Base-by-base conservation (phyloP, 495 filamentous ascomycete genomes). In the Trichoderma gamsii region DNA sequence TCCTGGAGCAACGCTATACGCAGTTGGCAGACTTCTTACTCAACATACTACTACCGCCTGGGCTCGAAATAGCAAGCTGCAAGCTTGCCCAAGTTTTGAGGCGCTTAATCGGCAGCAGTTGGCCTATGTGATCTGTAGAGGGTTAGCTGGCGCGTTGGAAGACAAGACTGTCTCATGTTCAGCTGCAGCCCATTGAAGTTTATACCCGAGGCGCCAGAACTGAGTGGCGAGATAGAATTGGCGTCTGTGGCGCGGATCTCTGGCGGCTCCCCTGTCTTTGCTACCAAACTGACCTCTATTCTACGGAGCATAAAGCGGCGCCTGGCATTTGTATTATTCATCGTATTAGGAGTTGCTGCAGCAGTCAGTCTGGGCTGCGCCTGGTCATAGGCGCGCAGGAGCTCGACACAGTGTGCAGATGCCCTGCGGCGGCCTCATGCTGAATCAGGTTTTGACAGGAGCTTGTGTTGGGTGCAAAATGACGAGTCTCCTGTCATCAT, bases 371-470 rank as follows among this genome's bases (percentile, higher is more conserved):
- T 4, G 51, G 23, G 56, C 27, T 27, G 2, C 23, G 25, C 44
- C 4, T 49, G 44, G 44, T 32, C 56, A 29, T 3, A 49, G 21
- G n/a, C 11, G 56, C 13, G 56, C 27, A 21, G 25, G 25, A 56
- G 4, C 9, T 61, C 6, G 16, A 32, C 27, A 61, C 56, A 61
- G 27, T 32, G 56, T 18, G 11, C 21, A 25, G 29, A 29, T 25
- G 9, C 56, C 56, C 27, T 21, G n/a, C 16, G 4, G n/a, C 16
- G 4, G 56, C 56, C 16, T 32, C 23, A 32, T 3, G 56, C 56
- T 61, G 23, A 32, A 61, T 61, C 56, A 61, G 56, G 56, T 61
- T 61, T 32, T 32, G 27, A 61, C 56, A 61, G 11, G 56, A 61
- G 56, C 25, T 61, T 61, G 23, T 61, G 56, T 29, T 61, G 27